Evolutionary conservation across 2,329 filamentous ascomycete genomes (phyloP).

Genomic region (Mollisia scopiformis): DNA sequence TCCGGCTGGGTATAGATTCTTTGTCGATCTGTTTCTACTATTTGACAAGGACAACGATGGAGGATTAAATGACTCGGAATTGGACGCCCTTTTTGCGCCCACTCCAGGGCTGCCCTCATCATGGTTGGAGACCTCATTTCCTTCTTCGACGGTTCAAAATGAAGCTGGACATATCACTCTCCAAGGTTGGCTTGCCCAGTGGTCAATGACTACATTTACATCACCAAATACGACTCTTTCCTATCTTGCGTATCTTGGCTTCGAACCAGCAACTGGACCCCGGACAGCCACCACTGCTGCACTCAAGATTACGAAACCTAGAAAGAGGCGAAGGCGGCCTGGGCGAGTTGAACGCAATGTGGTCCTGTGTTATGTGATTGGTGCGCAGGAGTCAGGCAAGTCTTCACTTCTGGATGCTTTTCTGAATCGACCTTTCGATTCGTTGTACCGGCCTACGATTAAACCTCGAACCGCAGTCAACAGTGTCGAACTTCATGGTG

Average conservation of each 20-base stretch:
- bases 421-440: slow-evolving; percentile 82
- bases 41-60: slow-evolving; percentile 99
- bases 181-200: slow-evolving; percentile 97
- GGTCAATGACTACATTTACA: slow-evolving; percentile 99
- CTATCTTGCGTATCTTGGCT: slow-evolving; percentile 94
- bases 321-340: slow-evolving; percentile 80
- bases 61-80: slow-evolving; percentile 82
- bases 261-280: slow-evolving; percentile 79
- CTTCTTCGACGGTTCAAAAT: slow-evolving; percentile 90
- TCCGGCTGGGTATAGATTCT: slow-evolving; percentile 93
- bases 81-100: slow-evolving; percentile 86
- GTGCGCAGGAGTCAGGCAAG: slow-evolving; percentile 85
- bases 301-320: slow-evolving; percentile 88
- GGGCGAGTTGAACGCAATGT: slow-evolving; percentile 93
- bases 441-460: slow-evolving; percentile 89
- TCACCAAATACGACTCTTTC: slow-evolving; percentile 94
- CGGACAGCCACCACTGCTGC: slow-evolving; percentile 80
- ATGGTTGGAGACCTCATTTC: slow-evolving; percentile 89
- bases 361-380: slow-evolving; percentile 89
- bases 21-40: slow-evolving; percentile 91
- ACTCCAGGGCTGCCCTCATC: slow-evolving; percentile 86
- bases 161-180: slow-evolving; percentile 94
- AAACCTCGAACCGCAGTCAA: slow-evolving; percentile 93
- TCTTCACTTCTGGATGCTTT: slow-evolving; percentile 90
- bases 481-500: slow-evolving; percentile 91